These are phyloP conservation scores for Phytophthora melonis DNA, from an alignment of 352 stramenopile species.

Conservation along the genomic window DNA sequence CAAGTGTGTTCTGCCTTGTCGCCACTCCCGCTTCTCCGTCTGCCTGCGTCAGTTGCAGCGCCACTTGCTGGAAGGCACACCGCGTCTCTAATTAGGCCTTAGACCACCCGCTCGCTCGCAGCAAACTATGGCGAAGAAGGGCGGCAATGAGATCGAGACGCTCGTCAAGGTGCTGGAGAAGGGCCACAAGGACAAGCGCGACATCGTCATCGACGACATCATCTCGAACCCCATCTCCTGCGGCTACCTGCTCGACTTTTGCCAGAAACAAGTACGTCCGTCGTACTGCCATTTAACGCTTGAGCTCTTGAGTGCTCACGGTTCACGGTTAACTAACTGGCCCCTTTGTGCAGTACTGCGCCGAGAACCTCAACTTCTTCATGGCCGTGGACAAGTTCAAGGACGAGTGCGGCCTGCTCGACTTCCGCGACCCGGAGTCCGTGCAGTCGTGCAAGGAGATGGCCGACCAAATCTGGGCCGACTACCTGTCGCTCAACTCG, in stretches of 20 bases:
- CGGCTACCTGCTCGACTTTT: conserved; percentile 89
- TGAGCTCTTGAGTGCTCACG: too few species aligned
- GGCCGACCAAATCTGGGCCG: conserved; percentile 85
- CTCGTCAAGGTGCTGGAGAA: conserved; percentile 79
- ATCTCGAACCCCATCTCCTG: conserved; percentile 89
- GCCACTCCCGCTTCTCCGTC: conserved; percentile 37
- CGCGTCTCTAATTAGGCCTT: background rate
- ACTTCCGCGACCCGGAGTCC: conserved; percentile 83
- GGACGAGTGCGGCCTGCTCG: conserved; percentile 77
- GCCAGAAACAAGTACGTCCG: conserved; percentile 77
- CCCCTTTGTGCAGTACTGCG: conserved; percentile 61
- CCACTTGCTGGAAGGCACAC: background rate
- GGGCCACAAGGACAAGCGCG: conserved; percentile 71
- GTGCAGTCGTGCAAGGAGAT: conserved; percentile 87
- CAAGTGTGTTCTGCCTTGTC: conserved; percentile 2
- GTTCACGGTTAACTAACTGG: too few species aligned
- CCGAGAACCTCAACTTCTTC: conserved; percentile 90
- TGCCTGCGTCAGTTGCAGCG: conserved; percentile 33
- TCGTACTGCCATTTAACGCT: too few species aligned
- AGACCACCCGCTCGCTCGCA: background rate
- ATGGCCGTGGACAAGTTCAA: conserved; percentile 91
- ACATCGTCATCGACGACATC: conserved; percentile 88
- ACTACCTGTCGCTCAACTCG: conserved; percentile 86
- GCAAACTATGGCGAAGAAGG: conserved; percentile 69
- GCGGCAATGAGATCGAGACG: conserved; percentile 73